A percentile compares a stretch with the other conserved stretches of the same genome.
Conservation (phyloP, 441 rosid species). For the Adansonia madagascariensis region DNA sequence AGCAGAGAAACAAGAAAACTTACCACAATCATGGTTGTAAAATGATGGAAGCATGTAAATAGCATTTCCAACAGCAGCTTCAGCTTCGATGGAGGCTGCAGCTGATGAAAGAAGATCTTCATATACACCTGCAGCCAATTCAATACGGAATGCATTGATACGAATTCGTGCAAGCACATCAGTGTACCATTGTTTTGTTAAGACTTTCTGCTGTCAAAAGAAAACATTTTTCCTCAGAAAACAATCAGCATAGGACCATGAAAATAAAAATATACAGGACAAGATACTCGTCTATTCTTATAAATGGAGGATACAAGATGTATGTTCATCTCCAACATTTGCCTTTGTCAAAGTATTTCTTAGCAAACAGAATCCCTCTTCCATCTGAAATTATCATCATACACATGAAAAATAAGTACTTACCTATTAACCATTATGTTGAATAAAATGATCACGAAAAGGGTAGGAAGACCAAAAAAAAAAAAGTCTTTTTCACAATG, state of each 20-base stretch:
- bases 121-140: slow-evolving; percentile 65
- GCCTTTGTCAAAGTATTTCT: slow-evolving; percentile 53
- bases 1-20: background rate
- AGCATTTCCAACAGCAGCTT: slow-evolving; percentile 82
- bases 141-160: slow-evolving; percentile 82
- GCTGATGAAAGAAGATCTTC: slow-evolving; percentile 81
- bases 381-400: slow-evolving; percentile 57
- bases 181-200: slow-evolving; percentile 75
- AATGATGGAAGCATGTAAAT: slow-evolving; percentile 87
- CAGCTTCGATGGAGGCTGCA: slow-evolving; percentile 75
- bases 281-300: slow-evolving; percentile 21
- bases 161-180: slow-evolving; percentile 68
- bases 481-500: background rate
- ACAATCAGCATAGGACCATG: slow-evolving; percentile 26
- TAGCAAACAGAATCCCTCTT: slow-evolving; percentile 65
- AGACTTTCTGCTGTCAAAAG: slow-evolving; percentile 65
- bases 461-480: background rate
- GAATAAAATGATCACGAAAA: background rate
- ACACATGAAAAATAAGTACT: background rate
- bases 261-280: slow-evolving; percentile 17
- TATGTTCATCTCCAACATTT: slow-evolving; percentile 48
- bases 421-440: background rate
- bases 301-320: slow-evolving; percentile 64
- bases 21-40: slow-evolving; percentile 54
- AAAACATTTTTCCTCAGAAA: slow-evolving; percentile 23